These are phyloP conservation scores for Daldinia concentrica DNA, from an alignment of 495 filamentous ascomycete species.

Conservation along the genomic window DNA sequence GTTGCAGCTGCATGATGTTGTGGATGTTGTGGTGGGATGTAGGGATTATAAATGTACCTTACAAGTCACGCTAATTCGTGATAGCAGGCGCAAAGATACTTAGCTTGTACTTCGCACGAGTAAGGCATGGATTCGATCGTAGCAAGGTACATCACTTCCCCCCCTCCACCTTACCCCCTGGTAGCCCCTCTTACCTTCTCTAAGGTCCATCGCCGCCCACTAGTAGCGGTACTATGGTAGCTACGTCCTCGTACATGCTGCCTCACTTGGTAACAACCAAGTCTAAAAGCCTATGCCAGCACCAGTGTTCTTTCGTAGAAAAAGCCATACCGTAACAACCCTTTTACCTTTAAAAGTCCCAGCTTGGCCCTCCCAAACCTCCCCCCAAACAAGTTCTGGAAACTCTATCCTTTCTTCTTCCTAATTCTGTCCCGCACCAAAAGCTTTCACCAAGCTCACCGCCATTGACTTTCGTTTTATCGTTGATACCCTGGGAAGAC, in stretches of 20 bases:
- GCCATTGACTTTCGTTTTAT: slow-evolving; percentile 37
- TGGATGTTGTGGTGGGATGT: slow-evolving; percentile 5
- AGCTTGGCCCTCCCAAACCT: slow-evolving; percentile 24
- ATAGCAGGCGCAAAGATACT: slow-evolving; percentile 11
- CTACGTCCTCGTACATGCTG: slow-evolving; percentile 38
- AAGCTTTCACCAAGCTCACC: slow-evolving; percentile 47
- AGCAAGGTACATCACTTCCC: slow-evolving; percentile 14
- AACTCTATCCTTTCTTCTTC: slow-evolving; percentile 35
- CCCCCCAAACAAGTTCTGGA: slow-evolving; percentile 31
- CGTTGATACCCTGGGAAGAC: slow-evolving; percentile 31
- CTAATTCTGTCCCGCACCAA: slow-evolving; percentile 13
- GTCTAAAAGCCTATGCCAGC: slow-evolving; percentile 36
- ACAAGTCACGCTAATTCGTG: slow-evolving; percentile 8
- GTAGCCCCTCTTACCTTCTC: slow-evolving; percentile 19
- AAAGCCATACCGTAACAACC: slow-evolving; percentile 20
- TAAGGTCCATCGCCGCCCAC: slow-evolving; percentile 23
- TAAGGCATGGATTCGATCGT: slow-evolving; percentile 31
- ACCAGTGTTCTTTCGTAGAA: slow-evolving; percentile 29
- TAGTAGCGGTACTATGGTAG: slow-evolving; percentile 28
- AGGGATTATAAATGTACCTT: slow-evolving; percentile 18
- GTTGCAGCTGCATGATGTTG: slow-evolving; percentile 8
- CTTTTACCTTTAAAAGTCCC: slow-evolving; percentile 29
- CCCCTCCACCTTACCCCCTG: slow-evolving; percentile 19
- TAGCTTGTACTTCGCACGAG: slow-evolving; percentile 31
- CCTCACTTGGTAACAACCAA: slow-evolving; percentile 38